A percentile compares a stretch with the other conserved stretches of the same genome.
phyloP scores from a whole-genome alignment of 345 rosid genomes.

The Camelina hispida region DNA sequence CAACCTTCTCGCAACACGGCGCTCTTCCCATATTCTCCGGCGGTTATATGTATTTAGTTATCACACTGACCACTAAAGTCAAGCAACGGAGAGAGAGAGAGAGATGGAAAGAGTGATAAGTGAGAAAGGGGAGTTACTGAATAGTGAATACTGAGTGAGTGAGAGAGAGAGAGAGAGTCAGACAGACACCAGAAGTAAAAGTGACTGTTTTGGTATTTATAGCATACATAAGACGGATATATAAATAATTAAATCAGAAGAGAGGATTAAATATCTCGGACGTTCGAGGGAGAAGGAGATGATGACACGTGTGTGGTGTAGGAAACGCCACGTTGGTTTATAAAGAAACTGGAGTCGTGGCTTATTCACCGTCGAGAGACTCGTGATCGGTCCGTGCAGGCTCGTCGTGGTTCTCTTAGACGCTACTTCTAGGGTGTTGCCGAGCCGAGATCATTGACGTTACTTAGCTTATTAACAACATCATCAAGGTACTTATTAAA shows the following conservation, averaged over 20 bases:
- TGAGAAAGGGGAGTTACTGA: conserved; percentile 19
- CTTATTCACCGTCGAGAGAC: conserved; percentile 58
- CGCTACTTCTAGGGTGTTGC: conserved; percentile 23
- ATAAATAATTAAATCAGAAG: conserved; percentile 3
- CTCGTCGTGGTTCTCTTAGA: conserved; percentile 53
- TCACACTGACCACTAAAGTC: conserved; percentile 16
- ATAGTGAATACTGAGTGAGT: not conserved
- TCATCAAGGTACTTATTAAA: too few relatives aligned
- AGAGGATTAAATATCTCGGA: conserved; percentile 3
- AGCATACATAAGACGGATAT: conserved; percentile 8
- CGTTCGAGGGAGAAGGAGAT: conserved; percentile 14
- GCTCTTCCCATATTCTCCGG: conserved; percentile 57
- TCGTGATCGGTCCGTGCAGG: conserved; percentile 44
- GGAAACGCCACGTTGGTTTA: conserved; percentile 30
- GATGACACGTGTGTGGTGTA: conserved; percentile 51
- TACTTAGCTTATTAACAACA: not conserved
- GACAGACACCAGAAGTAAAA: not conserved
- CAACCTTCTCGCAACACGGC: conserved; percentile 49
- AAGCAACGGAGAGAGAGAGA: not conserved
- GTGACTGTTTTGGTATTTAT: conserved; percentile 40
- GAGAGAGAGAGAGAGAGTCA: not conserved
- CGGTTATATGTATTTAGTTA: conserved; percentile 51
- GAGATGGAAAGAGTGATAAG: not conserved
- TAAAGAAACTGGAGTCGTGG: conserved; percentile 57
- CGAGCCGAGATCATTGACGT: conserved; percentile 8